Base-by-base conservation (phyloP, 345 rosid genomes). In the Geranium brycei region DNA sequence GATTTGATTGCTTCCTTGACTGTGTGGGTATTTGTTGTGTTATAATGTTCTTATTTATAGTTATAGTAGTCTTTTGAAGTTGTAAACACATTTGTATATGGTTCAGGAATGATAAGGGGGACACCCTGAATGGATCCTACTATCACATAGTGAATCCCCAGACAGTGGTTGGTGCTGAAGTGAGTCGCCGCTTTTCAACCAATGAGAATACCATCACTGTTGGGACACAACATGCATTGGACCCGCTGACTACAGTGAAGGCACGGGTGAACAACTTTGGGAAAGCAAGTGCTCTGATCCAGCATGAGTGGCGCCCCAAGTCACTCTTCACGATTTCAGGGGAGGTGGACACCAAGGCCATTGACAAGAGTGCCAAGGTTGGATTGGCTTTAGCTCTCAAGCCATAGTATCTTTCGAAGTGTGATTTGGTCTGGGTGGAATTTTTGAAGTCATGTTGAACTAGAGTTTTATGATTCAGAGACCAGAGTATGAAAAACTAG, bases 241-340 rank as follows among this genome's bases (percentile, higher is more conserved):
- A 90, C 73, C 91, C 96, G 38, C 73, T 89, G 78, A 89, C 97
- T 28, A 62, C 73, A 0, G 74, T 92, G 78, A 92, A 92, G 81
- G 87, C 87, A 2, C 82, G 90, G 14, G 79, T 85, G 68, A 87
- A 88, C 85, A 89, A 89, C 58, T 60, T 68, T 1, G 97, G 98
- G 47, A 79, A 73, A 68, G 84, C 78, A 4, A 87, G 82, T 38
- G 93, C 95, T n/a, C 87, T 92, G 35, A 66, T 92, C 64, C 98
- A 92, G 83, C 99, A 92, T 53, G 88, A 85, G 76, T 92, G 96
- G 97, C 85, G 81, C 47, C 96, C 98, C 3, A 92, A 68, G 73
- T 87, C 99, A 0, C 66, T 83, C 64, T 65, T 92, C 72, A 87
- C 95, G 1, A 58, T 92, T 61, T 83, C 96, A 0, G 96, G 90